Evolutionary conservation across 257 asterid species (phyloP), one percentile per base, ranked within the genome.

Genomic region (Paraleonurus japonicus): DNA sequence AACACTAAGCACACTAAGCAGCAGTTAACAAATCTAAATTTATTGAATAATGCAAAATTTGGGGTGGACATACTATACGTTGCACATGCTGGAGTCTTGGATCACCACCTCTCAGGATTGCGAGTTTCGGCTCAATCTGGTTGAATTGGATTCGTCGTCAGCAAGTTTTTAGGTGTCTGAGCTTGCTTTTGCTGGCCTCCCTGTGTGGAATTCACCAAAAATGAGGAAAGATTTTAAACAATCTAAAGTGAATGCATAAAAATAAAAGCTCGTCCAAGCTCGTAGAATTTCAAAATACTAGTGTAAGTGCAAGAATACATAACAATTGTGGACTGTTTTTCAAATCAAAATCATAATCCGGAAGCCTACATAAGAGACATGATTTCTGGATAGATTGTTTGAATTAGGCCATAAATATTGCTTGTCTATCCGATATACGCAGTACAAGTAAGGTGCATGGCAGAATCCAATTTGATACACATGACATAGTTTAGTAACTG

Each of bases 181-280:
- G 78, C 88, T 65, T 73, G 88, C 80, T 85, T 87, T 75, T 15
- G 55, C 64, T 83, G 95, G 58, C 79, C 81, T 70, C 86, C 98
- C 98, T 88, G 90, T 37, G 72, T 59, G 16, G 27, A 32, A 33
- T 60, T 60, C 7, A 23, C 43, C 17, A 24, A 5, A 10, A 12
- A 13, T 13, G 51, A 43, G 5, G 15, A 37, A 37, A 37, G 3
- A 37, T 43, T 13, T 41, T 41, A 41, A 32, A 8, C 8, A 32
- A 32, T 32, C 37, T 30, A 30, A 3, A 30, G 33, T 30, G 1
- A 30, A 30, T 30, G 37, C 37, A 32, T 32, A 32, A 32, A 4
- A 32, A n/a, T 32, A 32, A 32, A 30, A 30, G 33, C 33, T 30
- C 37, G 37, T 8, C 6, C 37, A 32, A 32, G 37, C 37, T 32